Evolutionary conservation across 2,329 filamentous ascomycete genomes (phyloP).

Genomic region (Colletotrichum euphorbiae): DNA sequence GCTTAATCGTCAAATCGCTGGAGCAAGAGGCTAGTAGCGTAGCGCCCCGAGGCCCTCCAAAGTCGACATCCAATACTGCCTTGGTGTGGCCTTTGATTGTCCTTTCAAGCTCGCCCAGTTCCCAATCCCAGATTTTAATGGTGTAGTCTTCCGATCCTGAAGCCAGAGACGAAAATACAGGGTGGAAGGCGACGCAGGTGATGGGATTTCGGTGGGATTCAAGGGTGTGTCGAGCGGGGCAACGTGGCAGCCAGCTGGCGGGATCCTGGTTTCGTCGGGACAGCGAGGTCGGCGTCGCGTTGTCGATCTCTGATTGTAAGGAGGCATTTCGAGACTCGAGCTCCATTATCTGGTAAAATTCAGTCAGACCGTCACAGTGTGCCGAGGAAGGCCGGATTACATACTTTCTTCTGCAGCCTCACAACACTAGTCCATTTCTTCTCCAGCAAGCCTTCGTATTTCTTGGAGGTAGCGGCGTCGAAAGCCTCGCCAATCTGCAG

Average conservation of each 20-base stretch:
- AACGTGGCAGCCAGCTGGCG: conserved; percentile 84
- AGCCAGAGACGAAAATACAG: conserved; percentile 88
- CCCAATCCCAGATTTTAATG: conserved; percentile 98
- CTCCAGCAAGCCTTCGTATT: conserved; percentile 93
- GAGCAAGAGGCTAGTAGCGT: conserved; percentile 80
- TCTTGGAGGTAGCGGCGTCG: conserved; percentile 86
- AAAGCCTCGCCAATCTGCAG: conserved; percentile 77
- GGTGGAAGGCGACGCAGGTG: conserved; percentile 92
- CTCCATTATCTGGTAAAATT: conserved; percentile 81
- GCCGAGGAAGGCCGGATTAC: conserved; percentile 36
- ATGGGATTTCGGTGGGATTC: conserved; percentile 85
- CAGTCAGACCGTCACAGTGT: neutral
- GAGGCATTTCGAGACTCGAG: conserved; percentile 80
- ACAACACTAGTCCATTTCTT: conserved; percentile 99
- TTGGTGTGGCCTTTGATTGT: conserved; percentile 95
- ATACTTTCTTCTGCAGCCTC: conserved; percentile 92
- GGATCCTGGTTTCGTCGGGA: conserved; percentile 87
- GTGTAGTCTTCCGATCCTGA: conserved; percentile 92
- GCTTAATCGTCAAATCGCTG: conserved; percentile 90
- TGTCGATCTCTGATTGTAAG: conserved; percentile 87
- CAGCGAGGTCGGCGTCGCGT: conserved; percentile 80
- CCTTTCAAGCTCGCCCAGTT: conserved; percentile 87
- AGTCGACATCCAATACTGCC: conserved; percentile 89
- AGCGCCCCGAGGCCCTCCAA: conserved; percentile 84
- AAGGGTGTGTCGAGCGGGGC: conserved; percentile 83